Evolutionary conservation across 495 filamentous ascomycete genomes (phyloP), one percentile per base, ranked within the genome.

Genomic region (Elaphomyces granulatus): DNA sequence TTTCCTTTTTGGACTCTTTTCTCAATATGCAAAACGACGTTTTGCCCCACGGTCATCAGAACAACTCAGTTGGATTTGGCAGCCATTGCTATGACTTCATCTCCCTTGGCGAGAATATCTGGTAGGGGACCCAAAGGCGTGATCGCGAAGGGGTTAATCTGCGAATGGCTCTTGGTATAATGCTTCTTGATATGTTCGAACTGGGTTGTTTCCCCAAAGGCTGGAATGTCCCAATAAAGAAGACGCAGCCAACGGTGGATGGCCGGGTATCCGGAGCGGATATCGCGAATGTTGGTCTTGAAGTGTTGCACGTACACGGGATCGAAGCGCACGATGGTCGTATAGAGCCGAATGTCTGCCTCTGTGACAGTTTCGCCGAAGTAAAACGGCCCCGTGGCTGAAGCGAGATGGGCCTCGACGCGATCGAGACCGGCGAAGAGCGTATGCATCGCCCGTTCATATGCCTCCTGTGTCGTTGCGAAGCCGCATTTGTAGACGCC

Each of bases 261-360:
- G 38, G 64, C 59, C 18, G 80, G 81, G 50, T 77, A 88, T 4
- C 83, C 85, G 16, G 72, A 75, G 2, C 87, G 62, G 41, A 94
- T 92, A 60, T 84, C 83, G 6, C 77, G 68, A 30, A 93, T 56
- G 54, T 94, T 94, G 53, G 81, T 87, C 66, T 93, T 93, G 68
- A 94, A 94, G 58, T 92, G 83, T 67, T 90, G 84, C 3, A 92
- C 84, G 49, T 94, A 94, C 31, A 90, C 83, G 9, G 74, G 68
- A 49, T 94, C 86, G 60, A 94, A 94, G 21, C 86, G 74, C 41
- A 88, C 61, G 35, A 93, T 78, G 3, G 86, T 93, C 2, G 83
- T 82, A 64, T 74, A 90, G 20, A 90, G 66, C 15, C 86, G 63
- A 38, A 94, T 70, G 59, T 94, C 87, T 0, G 76, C 76, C 64